Evolutionary conservation across 2,329 filamentous ascomycete genomes (phyloP).

Genomic region (Cordyceps pruinosa): DNA sequence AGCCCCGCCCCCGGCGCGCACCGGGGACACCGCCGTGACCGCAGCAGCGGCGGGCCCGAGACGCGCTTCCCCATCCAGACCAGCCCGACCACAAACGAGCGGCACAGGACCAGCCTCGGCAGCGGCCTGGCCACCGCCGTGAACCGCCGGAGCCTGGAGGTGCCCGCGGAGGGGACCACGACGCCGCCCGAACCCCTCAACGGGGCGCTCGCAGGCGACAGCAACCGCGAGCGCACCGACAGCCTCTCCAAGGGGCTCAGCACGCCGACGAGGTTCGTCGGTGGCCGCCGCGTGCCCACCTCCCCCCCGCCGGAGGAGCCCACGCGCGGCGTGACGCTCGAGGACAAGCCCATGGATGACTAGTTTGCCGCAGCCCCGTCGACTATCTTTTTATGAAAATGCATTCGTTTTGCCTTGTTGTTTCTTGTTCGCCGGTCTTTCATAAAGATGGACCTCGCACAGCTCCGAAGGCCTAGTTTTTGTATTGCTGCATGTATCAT

Average conservation of each 20-base stretch:
- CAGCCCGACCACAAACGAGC: slow-evolving; percentile 50
- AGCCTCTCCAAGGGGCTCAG: slow-evolving; percentile 17
- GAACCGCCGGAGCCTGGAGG: slow-evolving; percentile 70
- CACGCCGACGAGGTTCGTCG: slow-evolving; percentile 37
- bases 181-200: slow-evolving; percentile 37
- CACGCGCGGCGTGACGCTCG: slow-evolving; percentile 41
- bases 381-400: too few relatives aligned
- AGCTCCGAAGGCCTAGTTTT: neutral
- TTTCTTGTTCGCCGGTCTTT: neutral
- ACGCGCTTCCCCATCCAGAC: slow-evolving; percentile 81
- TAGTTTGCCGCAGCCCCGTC: too few relatives aligned
- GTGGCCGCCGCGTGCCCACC: slow-evolving; percentile 36
- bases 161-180: slow-evolving; percentile 55
- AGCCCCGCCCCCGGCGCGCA: slow-evolving; percentile 51
- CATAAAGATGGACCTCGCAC: neutral
- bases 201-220: slow-evolving; percentile 27
- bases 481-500: slow-evolving; percentile 9
- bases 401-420: neutral
- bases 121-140: slow-evolving; percentile 41
- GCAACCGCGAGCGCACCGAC: slow-evolving; percentile 17
- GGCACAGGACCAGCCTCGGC: slow-evolving; percentile 44
- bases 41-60: slow-evolving; percentile 64
- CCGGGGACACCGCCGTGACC: slow-evolving; percentile 69
- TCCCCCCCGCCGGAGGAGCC: slow-evolving; percentile 26
- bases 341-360: slow-evolving; percentile 47